phyloP scores from a whole-genome alignment of 176 grass and related monocot species.

The Cenchrus fungigraminus region DNA sequence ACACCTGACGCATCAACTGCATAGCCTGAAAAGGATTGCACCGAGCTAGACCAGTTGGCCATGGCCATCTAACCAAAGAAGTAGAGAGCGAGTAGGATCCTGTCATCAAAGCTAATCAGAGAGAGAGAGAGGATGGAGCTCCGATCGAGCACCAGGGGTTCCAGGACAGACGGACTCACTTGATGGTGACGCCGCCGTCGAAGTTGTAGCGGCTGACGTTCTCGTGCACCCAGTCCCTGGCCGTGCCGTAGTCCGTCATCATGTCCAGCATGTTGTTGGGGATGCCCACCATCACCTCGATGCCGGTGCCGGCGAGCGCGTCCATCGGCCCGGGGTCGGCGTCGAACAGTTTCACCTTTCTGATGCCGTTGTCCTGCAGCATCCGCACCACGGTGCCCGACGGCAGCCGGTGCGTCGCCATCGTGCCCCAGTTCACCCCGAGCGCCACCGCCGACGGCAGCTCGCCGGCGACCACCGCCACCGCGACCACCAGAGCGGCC shows the following conservation, averaged over 20 bases:
- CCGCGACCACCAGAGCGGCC: not conserved
- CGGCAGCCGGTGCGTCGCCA: constrained; percentile 72
- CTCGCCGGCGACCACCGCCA: not conserved
- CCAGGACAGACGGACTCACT: constrained; percentile 37
- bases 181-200: constrained; percentile 72
- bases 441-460: constrained; percentile 35
- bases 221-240: constrained; percentile 64
- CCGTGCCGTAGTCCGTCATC: constrained; percentile 67
- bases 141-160: not conserved
- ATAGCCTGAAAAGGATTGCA: not conserved
- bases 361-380: constrained; percentile 68
- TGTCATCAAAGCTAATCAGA: not conserved
- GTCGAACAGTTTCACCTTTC: constrained; percentile 77
- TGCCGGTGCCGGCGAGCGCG: constrained; percentile 60
- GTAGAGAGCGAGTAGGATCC: not conserved
- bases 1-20: not conserved
- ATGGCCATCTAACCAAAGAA: not conserved
- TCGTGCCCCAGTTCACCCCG: constrained; percentile 87
- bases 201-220: constrained; percentile 75
- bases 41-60: not conserved
- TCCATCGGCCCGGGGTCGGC: constrained; percentile 49
- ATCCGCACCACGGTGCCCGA: constrained; percentile 53
- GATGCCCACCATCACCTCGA: constrained; percentile 72
- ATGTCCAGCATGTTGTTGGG: constrained; percentile 64
- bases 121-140: too few relatives aligned